Evolutionary conservation across 495 filamentous ascomycete genomes (phyloP).

Genomic region (Friedmanniomyces endolithicus): DNA sequence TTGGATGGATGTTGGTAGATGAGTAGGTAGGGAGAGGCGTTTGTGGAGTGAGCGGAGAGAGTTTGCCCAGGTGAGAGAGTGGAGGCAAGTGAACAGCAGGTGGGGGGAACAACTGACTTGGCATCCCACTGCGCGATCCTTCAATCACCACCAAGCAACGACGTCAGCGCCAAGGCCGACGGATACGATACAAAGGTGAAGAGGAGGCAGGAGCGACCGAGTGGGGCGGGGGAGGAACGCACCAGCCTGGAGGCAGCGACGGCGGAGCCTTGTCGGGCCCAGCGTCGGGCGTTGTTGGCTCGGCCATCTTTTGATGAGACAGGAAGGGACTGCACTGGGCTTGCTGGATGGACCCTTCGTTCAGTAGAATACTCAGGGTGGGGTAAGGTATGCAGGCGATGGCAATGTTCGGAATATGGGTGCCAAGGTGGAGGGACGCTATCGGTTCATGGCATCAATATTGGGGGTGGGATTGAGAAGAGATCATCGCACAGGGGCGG

Average conservation of each 20-base stretch:
- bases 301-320: conserved; percentile 17
- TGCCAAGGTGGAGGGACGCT: too few species aligned
- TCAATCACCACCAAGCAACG: neutral
- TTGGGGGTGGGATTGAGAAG: too few species aligned
- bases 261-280: conserved; percentile 20
- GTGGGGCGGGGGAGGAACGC: neutral
- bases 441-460: too few species aligned
- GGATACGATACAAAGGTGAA: neutral
- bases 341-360: neutral
- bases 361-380: neutral
- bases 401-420: too few species aligned
- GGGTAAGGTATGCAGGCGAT: too few species aligned
- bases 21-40: neutral
- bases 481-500: too few species aligned
- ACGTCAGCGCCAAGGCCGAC: conserved; percentile 13
- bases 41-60: too few species aligned
- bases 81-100: neutral
- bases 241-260: conserved; percentile 23
- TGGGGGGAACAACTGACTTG: conserved; percentile 9
- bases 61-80: too few species aligned
- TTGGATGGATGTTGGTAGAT: neutral
- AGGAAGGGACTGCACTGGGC: neutral
- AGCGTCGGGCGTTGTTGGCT: conserved; percentile 16
- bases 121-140: conserved; percentile 25
- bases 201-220: neutral